A percentile compares a stretch with the other conserved stretches of the same genome.
Conservation (phyloP, 768 basidiomycete species). For the Hericium erinaceus region DNA sequence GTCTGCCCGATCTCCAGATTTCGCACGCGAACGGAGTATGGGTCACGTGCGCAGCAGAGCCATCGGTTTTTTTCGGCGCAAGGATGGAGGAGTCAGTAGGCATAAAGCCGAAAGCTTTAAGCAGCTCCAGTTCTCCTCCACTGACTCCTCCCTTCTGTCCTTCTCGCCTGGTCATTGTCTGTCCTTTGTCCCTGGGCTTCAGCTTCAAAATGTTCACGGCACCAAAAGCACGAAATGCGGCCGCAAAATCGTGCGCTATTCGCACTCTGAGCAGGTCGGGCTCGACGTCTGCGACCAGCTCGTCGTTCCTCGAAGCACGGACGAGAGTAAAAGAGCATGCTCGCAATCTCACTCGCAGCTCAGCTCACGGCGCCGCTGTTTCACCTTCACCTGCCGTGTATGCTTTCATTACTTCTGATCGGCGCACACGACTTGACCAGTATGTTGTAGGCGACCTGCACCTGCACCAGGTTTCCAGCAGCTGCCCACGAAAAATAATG, state of each 20-base stretch:
- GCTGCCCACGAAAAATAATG: slow-evolving; percentile 32
- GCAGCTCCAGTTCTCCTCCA: not conserved
- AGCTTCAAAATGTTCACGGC: slow-evolving; percentile 32
- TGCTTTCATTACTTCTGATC: slow-evolving; percentile 15
- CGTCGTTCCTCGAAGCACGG: slow-evolving; percentile 70
- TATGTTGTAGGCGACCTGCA: slow-evolving; percentile 43
- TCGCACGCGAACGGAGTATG: not conserved
- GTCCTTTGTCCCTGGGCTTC: too few species aligned
- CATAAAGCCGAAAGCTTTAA: slow-evolving; percentile 3
- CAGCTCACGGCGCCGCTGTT: slow-evolving; percentile 48
- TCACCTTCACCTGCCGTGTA: slow-evolving; percentile 59
- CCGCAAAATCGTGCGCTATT: slow-evolving; percentile 27
- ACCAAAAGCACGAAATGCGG: slow-evolving; percentile 33
- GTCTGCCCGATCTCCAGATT: too few species aligned
- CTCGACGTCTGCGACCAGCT: slow-evolving; percentile 37
- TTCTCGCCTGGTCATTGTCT: not conserved
- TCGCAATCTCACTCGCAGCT: slow-evolving; percentile 63
- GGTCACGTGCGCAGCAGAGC: not conserved
- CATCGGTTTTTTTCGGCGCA: slow-evolving; percentile 17
- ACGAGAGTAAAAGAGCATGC: slow-evolving; percentile 72
- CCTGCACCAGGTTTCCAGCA: slow-evolving; percentile 50
- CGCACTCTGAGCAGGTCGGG: slow-evolving; percentile 36
- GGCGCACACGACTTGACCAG: not conserved
- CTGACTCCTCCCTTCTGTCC: not conserved
- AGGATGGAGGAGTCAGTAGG: not conserved